These are phyloP conservation scores for Furcasterigmium furcatum DNA, from an alignment of 2,329 filamentous ascomycete genomes.

Conservation along the genomic window DNA sequence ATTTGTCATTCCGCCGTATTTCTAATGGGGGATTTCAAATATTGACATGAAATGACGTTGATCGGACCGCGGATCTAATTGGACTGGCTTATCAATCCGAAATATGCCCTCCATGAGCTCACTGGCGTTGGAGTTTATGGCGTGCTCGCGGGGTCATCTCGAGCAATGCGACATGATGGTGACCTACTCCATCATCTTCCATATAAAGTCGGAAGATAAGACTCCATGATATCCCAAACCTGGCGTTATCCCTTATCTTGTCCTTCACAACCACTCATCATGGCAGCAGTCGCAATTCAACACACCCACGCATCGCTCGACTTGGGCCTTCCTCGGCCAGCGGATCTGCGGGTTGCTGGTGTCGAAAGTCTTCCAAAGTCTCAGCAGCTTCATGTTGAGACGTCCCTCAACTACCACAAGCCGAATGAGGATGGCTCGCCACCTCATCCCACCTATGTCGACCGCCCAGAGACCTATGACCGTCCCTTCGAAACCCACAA, in stretches of 20 bases:
- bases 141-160: conserved; percentile 16
- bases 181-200: neutral
- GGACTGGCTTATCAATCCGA: conserved; percentile 19
- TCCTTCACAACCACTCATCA: neutral
- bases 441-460: conserved; percentile 29
- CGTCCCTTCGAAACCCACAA: conserved; percentile 20
- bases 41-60: no score
- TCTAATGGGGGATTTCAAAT: no score
- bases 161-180: neutral
- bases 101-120: neutral
- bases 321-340: neutral
- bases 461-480: conserved; percentile 28
- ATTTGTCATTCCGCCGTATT: no score
- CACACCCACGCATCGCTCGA: neutral
- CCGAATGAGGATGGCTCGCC: conserved; percentile 37
- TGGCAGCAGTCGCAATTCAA: conserved; percentile 10
- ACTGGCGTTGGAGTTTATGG: conserved; percentile 12
- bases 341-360: neutral
- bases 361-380: neutral
- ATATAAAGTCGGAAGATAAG: neutral
- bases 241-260: neutral
- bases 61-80: no score
- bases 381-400: conserved; percentile 22
- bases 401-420: conserved; percentile 34
- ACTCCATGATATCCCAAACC: neutral